Evolutionary conservation across 2,329 filamentous ascomycete genomes (phyloP).

Genomic region (Fusarium acutatum): DNA sequence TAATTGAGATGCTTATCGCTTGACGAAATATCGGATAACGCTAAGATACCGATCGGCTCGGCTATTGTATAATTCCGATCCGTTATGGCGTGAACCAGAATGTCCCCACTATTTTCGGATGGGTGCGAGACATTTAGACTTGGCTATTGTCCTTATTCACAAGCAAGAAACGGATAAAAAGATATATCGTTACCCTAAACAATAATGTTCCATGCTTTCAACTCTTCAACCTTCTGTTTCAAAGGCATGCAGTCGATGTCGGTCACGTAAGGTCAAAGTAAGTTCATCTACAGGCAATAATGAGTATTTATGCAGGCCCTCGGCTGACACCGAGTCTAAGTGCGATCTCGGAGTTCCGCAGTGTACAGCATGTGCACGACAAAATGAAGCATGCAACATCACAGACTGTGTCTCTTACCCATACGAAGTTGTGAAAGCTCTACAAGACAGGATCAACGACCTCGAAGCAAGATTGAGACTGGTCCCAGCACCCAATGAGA

Average conservation of each 20-base stretch:
- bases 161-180: too few species aligned
- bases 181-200: neutral
- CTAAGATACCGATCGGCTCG: neutral
- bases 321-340: neutral
- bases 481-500: neutral
- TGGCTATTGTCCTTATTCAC: too few species aligned
- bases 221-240: neutral
- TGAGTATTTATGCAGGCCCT: rapidly evolving
- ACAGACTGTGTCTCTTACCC: neutral
- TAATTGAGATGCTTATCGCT: too few species aligned
- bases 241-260: neutral
- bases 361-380: neutral
- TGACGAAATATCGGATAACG: neutral
- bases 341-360: neutral
- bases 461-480: neutral
- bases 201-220: neutral
- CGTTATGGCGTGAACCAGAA: neutral
- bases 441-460: neutral
- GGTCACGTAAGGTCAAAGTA: constrained; percentile 2
- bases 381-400: neutral
- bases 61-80: neutral
- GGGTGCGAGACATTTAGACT: neutral
- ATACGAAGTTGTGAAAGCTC: rapidly evolving
- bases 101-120: neutral
- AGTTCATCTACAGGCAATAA: neutral